Base-by-base conservation (phyloP, 2,329 filamentous ascomycete species). In the Alternaria ethzedia region DNA sequence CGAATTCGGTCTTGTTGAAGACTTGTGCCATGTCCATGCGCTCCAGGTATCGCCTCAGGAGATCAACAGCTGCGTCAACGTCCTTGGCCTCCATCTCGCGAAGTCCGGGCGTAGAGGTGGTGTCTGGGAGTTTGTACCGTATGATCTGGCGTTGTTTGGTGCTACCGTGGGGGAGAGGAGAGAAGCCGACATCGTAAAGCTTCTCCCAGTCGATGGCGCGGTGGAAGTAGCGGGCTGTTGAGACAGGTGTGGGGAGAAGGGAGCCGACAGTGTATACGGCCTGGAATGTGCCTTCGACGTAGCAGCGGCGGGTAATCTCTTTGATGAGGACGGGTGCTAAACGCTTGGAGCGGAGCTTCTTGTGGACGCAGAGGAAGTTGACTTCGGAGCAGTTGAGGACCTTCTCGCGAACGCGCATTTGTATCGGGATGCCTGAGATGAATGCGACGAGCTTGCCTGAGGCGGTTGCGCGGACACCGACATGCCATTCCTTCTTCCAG, bases 321-420 rank as follows among this genome's bases (percentile, higher is more conserved):
- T 97, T 97, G 85, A 99, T 99, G 57, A 99, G 88, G 2, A 98
- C 91, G 0, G 96, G 96, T 0, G 96, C 90, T 46, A 99, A 88
- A 57, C 96, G 90, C 84, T 98, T 97, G 61, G 92, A 89, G 54
- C 96, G 92, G 30, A 99, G 89, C 83, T 98, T 98, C 86, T 98
- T 98, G 86, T 99, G 96, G 59, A 99, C 91, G 76, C 94, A 97
- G 70, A 99, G 90, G 82, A 98, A 99, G 84, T 99, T 99, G 82
- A 99, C 96, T 80, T 99, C 96, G 52, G 92, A 94, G 70, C 92
- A 90, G 66, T 89, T 88, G 64, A 99, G 82, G 61, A 87, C 83
- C 63, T 91, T 91, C 63, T 91, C 85, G 67, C 94, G 91, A 46
- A 99, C 90, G 56, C 91, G 90, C 61, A 99, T 85, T 68, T 90